Evolutionary conservation across 1,284 basidiomycete genomes (phyloP), one percentile per base, ranked within the genome.

Genomic region (Microbotryum lychnidis-dioicae): DNA sequence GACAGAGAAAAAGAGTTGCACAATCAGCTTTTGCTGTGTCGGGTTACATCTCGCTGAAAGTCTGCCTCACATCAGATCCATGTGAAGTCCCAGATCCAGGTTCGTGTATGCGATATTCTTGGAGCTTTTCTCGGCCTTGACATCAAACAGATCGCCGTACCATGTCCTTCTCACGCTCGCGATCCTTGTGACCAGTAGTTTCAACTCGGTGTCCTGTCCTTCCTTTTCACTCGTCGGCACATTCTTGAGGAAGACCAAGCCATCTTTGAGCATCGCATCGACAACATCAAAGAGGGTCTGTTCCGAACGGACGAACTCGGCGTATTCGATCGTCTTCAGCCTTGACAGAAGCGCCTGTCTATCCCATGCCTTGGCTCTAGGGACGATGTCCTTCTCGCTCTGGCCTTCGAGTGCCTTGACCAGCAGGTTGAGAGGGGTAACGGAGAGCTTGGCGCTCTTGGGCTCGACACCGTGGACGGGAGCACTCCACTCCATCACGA

Each of bases 101-200:
- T 91, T 87, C 7, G 94, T 98, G 75, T 97, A 97, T 2, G 94
- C 94, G 64, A 98, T 91, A 75, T 98, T 98, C 69, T 82, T 83
- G 69, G 87, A 88, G 61, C 87, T 80, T 52, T 76, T 77, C 4
- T 72, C 73, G 50, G 88, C 73, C 75, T 84, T 83, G 23, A 98
- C 94, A 75, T 97, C 85, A 91, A 92, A 98, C 1, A 87, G 77
- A 44, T 73, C 71, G 1, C 94, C 94, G 72, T 98, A 98, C 75
- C 97, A 94, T 12, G 93, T 97, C 58, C 82, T 79, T 42, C 91
- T 80, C 29, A 97, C 79, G 68, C 88, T 82, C 16, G 90, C 87
- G 68, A 96, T 85, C 31, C 73, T 73, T 27, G 79, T 76, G 1
- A 83, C 87, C 1, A 93, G 79, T n/a, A 68, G 76, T 7, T 82